These are phyloP conservation scores for Verticillium alfalfae DNA, from an alignment of 2,329 filamentous ascomycete species.

Conservation along the genomic window DNA sequence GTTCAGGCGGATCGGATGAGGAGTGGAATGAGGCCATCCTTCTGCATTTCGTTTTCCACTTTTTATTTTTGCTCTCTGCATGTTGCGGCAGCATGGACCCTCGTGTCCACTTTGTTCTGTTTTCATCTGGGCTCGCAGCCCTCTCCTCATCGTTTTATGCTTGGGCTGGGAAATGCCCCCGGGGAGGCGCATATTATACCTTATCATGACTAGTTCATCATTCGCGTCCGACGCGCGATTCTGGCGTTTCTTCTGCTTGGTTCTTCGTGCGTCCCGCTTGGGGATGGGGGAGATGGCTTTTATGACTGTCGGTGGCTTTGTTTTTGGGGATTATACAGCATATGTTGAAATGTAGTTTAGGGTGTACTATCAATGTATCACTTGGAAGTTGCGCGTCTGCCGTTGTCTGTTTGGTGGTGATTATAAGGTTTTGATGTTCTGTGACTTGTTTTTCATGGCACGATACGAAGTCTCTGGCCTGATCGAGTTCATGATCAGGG, in stretches of 20 bases:
- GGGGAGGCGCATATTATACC: not conserved
- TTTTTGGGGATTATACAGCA: no score
- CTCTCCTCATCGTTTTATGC: not conserved
- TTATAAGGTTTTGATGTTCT: no score
- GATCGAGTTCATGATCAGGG: no score
- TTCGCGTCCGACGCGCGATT: not conserved
- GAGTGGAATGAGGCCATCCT: not conserved
- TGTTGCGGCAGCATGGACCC: not conserved
- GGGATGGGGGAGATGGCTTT: no score
- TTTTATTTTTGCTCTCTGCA: not conserved
- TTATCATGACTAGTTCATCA: not conserved
- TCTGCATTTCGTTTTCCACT: no score
- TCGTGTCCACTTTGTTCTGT: not conserved
- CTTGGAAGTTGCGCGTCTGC: no score
- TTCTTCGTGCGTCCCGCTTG: not conserved
- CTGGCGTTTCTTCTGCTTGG: not conserved
- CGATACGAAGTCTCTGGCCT: no score
- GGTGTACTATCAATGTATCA: no score
- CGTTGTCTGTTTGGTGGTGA: no score
- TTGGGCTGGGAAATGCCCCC: not conserved
- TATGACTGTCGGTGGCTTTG: no score
- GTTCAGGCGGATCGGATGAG: slow-evolving; percentile 22
- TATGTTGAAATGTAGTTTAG: no score
- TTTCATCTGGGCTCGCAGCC: not conserved
- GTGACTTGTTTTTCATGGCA: no score